Evolutionary conservation across 2,329 filamentous ascomycete species (phyloP).

Genomic region (Chrysoporthe deuterocubensis): DNA sequence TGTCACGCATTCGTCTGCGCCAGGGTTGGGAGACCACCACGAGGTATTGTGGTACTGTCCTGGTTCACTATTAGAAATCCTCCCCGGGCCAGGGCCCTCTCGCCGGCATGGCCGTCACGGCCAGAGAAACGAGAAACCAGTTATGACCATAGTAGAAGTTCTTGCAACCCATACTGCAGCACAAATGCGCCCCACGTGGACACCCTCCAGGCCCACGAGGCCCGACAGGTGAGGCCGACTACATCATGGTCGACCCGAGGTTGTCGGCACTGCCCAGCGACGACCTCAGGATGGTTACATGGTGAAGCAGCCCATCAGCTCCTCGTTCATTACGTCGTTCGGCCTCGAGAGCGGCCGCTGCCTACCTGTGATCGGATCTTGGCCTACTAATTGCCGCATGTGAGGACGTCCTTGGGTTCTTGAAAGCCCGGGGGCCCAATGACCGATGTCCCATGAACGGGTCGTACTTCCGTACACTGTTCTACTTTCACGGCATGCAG

Average conservation of each 20-base stretch:
- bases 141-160: background rate
- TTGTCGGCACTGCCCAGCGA: constrained; percentile 19
- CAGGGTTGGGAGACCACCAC: background rate
- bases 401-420: background rate
- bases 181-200: constrained; percentile 6
- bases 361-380: background rate
- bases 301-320: constrained; percentile 9
- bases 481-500: background rate
- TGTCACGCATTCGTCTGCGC: constrained; percentile 1
- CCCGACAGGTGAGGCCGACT: constrained; percentile 6
- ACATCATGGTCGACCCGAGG: constrained; percentile 11
- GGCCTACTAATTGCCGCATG: background rate
- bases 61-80: background rate
- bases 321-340: constrained; percentile 20
- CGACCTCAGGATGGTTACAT: constrained; percentile 1
- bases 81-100: background rate
- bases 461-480: background rate
- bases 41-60: no score
- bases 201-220: background rate
- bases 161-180: constrained; percentile 7
- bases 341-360: background rate
- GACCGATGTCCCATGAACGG: background rate
- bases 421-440: background rate
- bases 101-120: no score
- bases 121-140: background rate